These are phyloP conservation scores for Aureobasidium sp. DNA, from an alignment of 2,329 filamentous ascomycete species.

Conservation along the genomic window DNA sequence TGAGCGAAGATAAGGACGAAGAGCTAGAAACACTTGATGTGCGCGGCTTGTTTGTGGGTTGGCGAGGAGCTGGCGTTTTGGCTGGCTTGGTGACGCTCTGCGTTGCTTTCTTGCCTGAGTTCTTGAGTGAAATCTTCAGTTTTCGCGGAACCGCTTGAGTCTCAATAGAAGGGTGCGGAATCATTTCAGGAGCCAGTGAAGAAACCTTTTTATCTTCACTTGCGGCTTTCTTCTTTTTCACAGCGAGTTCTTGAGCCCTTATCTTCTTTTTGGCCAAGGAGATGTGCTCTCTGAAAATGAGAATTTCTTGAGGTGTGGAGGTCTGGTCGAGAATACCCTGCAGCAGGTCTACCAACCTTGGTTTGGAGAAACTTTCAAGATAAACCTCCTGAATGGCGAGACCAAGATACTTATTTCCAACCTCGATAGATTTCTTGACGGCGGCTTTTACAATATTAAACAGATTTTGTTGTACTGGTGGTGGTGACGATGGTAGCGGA, in stretches of 20 bases:
- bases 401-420: conserved; percentile 28
- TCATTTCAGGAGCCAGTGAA: conserved; percentile 1
- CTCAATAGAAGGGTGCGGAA: conserved; percentile 23
- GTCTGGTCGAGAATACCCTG: conserved; percentile 34
- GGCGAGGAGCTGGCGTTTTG: background rate
- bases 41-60: conserved; percentile 10
- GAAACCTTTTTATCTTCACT: conserved; percentile 25
- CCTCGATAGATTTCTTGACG: conserved; percentile 30
- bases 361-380: conserved; percentile 30
- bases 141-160: conserved; percentile 16
- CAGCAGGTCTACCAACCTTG: conserved; percentile 30
- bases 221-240: conserved; percentile 15
- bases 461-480: background rate
- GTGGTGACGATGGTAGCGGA: background rate
- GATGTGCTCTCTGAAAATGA: conserved; percentile 34
- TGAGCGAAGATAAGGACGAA: conserved; percentile 28
- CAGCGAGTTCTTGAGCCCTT: conserved; percentile 17
- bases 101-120: conserved; percentile 14
- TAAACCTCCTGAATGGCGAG: conserved; percentile 35
- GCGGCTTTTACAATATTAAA: conserved; percentile 32
- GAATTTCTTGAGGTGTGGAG: conserved; percentile 30
- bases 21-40: conserved; percentile 23
- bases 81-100: background rate
- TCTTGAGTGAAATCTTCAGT: conserved; percentile 23
- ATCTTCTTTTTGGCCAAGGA: conserved; percentile 34